phyloP scores from a whole-genome alignment of 176 grass and related monocot genomes.

The Calamus simplicifolius region DNA sequence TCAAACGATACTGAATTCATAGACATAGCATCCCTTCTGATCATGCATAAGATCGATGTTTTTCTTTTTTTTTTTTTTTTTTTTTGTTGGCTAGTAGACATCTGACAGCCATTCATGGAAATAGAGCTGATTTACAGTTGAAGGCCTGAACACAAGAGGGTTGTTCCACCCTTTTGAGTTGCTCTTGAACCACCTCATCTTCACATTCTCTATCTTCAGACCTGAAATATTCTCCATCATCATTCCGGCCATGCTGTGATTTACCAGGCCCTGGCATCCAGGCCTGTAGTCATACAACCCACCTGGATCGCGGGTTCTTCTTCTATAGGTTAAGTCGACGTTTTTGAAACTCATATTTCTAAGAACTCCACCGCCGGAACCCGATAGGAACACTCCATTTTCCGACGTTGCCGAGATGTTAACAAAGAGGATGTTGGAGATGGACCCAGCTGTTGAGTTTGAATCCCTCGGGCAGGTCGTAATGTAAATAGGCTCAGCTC shows the following conservation, averaged over 20 bases:
- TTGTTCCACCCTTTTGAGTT: slow-evolving; percentile 43
- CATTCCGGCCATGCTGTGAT: slow-evolving; percentile 57
- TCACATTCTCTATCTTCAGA: slow-evolving; percentile 75
- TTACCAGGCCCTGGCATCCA: slow-evolving; percentile 53
- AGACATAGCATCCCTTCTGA: too few relatives aligned
- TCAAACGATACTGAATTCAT: too few relatives aligned
- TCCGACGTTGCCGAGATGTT: slow-evolving; percentile 81
- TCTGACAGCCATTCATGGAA: slow-evolving; percentile 73
- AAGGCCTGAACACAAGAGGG: slow-evolving; percentile 49
- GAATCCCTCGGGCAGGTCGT: slow-evolving; percentile 64
- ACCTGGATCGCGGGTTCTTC: slow-evolving; percentile 55
- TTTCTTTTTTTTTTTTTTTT: too few relatives aligned
- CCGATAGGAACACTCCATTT: slow-evolving; percentile 76
- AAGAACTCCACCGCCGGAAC: slow-evolving; percentile 47
- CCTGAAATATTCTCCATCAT: slow-evolving; percentile 78
- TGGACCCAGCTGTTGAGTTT: slow-evolving; percentile 51
- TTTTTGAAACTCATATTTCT: slow-evolving; percentile 62
- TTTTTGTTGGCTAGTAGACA: slow-evolving; percentile 14
- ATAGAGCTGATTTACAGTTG: slow-evolving; percentile 41
- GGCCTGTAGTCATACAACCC: slow-evolving; percentile 72
- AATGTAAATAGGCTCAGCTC: slow-evolving; percentile 89
- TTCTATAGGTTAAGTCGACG: slow-evolving; percentile 58
- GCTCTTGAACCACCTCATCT: slow-evolving; percentile 53
- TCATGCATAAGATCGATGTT: too few relatives aligned
- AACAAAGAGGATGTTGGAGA: slow-evolving; percentile 66